Base-by-base conservation (phyloP, 257 asterid species). In the Anisodus tanguticus region DNA sequence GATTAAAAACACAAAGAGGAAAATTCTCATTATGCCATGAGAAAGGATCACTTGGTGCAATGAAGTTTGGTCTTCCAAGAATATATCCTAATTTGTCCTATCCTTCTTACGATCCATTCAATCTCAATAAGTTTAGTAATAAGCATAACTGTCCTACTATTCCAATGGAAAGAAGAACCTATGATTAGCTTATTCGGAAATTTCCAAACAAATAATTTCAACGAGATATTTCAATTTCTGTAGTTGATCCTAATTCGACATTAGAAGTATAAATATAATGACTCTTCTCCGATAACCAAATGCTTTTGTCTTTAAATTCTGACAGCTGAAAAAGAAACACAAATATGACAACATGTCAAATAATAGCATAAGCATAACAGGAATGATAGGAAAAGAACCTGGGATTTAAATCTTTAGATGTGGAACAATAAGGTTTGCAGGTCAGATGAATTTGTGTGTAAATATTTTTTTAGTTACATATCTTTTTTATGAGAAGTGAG, bases 341-440 rank as follows among this genome's bases (percentile, higher is more conserved):
- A 31, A 66, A 12, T 12, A 0, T 2, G 9, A 22, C 12, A 66
- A 64, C 43, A 64, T 31, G 71, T 26, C 41, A 26, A 64, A 10
- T 15, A 17, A 58, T 58, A 58, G 8, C 16, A 64, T 64, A 0
- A 31, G 9, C 41, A 64, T 31, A 66, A 66, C 54, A 68, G 16
- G 51, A 51, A 53, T 16, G 51, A 68, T 66, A 19, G 9, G 37
- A 39, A 64, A 62, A 69, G 54, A 22, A 86, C 72, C 83, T 74
- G 78, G 9, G 55, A 55, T 69, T 83, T 54, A 17, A 79, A 79
- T 31, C 68, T 22, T 43, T 60, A 60, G 67, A 60, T n/a, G 68
- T 62, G 49, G 54, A 69, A 41, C 4, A 69, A 39, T 39, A 69
- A 41, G 31, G 47, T 69, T 67, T 68, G 54, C 31, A 41, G 78